These are phyloP conservation scores for Hippophae rhamnoides DNA, from an alignment of 306 rosid species.

Conservation along the genomic window DNA sequence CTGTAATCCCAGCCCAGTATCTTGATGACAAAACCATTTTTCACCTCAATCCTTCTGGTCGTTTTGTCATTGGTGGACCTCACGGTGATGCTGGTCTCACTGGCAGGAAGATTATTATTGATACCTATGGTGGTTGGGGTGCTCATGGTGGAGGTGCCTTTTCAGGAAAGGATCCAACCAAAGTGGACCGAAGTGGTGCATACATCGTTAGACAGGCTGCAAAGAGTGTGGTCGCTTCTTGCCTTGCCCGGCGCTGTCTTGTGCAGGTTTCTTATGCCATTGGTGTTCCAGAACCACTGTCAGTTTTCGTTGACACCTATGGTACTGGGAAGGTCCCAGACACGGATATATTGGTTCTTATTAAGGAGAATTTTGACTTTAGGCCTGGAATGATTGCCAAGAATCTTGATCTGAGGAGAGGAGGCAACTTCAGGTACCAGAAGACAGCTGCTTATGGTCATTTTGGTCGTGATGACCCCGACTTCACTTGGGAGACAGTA, in stretches of 20 bases:
- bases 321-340: constrained; percentile 64
- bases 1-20: constrained; percentile 55
- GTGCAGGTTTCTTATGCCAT: constrained; percentile 85
- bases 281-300: constrained; percentile 68
- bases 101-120: constrained; percentile 71
- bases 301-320: constrained; percentile 58
- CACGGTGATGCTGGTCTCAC: constrained; percentile 87
- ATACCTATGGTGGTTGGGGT: constrained; percentile 81
- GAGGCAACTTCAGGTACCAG: constrained; percentile 68
- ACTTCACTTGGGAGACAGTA: constrained; percentile 70
- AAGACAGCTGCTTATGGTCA: constrained; percentile 83
- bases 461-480: constrained; percentile 70
- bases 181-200: constrained; percentile 73
- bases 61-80: constrained; percentile 79
- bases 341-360: constrained; percentile 45
- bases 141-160: constrained; percentile 89
- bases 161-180: constrained; percentile 79
- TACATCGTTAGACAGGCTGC: constrained; percentile 77
- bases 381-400: constrained; percentile 77
- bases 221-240: constrained; percentile 69
- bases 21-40: constrained; percentile 71
- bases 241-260: constrained; percentile 65
- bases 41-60: constrained; percentile 70
- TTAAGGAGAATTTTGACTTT: constrained; percentile 59
- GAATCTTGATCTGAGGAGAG: constrained; percentile 59